These are phyloP conservation scores for Fraxinus baroniana DNA, from an alignment of 305 asterid species.

Conservation along the genomic window DNA sequence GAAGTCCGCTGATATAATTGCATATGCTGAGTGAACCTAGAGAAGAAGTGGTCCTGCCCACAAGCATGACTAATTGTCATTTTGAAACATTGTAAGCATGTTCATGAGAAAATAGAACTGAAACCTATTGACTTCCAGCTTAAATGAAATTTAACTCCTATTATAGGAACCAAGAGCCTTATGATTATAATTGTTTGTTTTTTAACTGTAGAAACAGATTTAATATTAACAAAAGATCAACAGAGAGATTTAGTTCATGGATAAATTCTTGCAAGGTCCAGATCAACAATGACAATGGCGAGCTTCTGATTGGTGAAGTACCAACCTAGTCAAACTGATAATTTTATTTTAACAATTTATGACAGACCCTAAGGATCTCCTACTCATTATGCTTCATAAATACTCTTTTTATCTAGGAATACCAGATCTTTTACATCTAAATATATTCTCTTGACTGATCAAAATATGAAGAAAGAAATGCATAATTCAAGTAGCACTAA, in stretches of 20 bases:
- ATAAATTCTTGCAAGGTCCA: not conserved
- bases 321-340: not conserved
- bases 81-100: not conserved
- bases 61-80: constrained; percentile 11
- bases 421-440: not conserved
- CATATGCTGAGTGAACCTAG: constrained; percentile 62
- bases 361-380: not conserved
- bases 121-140: not conserved
- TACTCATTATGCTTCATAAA: not conserved
- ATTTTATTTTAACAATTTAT: not conserved
- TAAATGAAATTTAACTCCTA: not conserved
- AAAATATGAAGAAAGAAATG: constrained; percentile 1
- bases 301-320: not conserved
- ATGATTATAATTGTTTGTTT: not conserved
- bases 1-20: constrained; percentile 79
- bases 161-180: not conserved
- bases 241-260: not conserved
- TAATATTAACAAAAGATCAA: not conserved
- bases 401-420: not conserved
- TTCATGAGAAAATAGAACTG: not conserved
- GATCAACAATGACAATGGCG: not conserved
- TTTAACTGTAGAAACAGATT: not conserved
- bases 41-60: constrained; percentile 59
- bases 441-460: not conserved
- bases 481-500: not conserved